These are phyloP conservation scores for Epipyxis sp. DNA, from an alignment of 108 stramenopile species.

Conservation along the genomic window DNA sequence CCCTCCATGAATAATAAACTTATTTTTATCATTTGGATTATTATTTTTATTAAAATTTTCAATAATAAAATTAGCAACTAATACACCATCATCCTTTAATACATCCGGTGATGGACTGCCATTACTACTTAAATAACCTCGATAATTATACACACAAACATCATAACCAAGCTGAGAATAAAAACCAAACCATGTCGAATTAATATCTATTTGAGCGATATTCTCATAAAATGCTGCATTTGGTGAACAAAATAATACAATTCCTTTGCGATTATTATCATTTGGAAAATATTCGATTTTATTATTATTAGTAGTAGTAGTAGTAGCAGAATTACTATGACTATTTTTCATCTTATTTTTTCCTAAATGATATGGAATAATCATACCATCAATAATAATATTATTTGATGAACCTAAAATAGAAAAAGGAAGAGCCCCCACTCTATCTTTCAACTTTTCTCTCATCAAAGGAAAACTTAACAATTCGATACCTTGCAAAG, in stretches of 20 bases:
- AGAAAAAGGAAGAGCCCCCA: background rate
- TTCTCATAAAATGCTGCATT: constrained; percentile 8
- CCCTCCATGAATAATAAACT: too few species aligned
- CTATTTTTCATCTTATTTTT: background rate
- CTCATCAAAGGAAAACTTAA: background rate
- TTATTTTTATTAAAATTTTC: background rate
- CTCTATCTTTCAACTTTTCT: too few species aligned
- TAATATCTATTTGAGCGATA: background rate
- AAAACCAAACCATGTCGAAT: background rate
- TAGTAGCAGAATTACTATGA: background rate
- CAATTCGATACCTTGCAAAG: background rate
- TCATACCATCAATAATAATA: background rate
- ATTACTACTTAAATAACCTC: background rate
- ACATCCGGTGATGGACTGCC: background rate
- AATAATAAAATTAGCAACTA: background rate
- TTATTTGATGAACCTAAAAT: background rate
- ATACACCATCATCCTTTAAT: background rate
- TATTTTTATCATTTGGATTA: background rate
- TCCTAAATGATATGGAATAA: background rate
- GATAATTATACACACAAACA: constrained; percentile 11
- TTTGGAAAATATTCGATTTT: background rate
- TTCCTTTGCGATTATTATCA: background rate
- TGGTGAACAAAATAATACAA: constrained; percentile 12
- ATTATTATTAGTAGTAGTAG: background rate
- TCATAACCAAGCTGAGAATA: background rate